Conservation (phyloP, 2,329 filamentous ascomycete genomes). For the Colletotrichum sp. region DNA sequence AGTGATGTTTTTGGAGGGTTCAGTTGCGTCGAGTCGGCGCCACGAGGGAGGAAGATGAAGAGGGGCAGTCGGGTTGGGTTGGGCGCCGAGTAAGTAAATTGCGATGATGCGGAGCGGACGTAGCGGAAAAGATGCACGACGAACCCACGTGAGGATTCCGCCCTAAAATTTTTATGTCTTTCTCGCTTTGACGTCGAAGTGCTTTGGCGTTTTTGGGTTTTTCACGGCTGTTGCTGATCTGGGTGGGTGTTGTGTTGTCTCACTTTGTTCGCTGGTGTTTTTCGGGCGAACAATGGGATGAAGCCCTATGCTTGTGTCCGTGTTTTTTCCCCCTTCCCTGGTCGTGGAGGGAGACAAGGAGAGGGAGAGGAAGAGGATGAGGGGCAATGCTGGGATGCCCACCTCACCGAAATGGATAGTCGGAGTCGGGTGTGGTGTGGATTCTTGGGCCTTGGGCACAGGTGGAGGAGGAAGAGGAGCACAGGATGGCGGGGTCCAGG, state of each 20-base stretch:
- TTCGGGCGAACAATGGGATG: background rate
- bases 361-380: slow-evolving; percentile 22
- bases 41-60: background rate
- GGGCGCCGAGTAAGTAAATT: background rate
- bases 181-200: slow-evolving; percentile 5
- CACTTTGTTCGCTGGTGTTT: slow-evolving; percentile 18
- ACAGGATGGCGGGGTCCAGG: slow-evolving; percentile 13
- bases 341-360: background rate
- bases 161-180: background rate
- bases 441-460: background rate
- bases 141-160: slow-evolving; percentile 17
- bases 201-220: slow-evolving; percentile 12
- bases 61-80: background rate
- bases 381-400: slow-evolving; percentile 5
- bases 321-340: background rate
- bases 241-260: slow-evolving; percentile 5
- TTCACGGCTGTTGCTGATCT: background rate
- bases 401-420: slow-evolving; percentile 6
- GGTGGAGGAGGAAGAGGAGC: background rate
- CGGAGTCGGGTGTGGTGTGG: slow-evolving; percentile 6
- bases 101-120: slow-evolving; percentile 1
- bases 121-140: slow-evolving; percentile 11
- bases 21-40: background rate
- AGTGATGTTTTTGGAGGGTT: background rate
- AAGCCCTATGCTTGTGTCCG: background rate